These are phyloP conservation scores for Kuraishia piskuri DNA, from an alignment of 805 yeast genomes.

Conservation along the genomic window DNA sequence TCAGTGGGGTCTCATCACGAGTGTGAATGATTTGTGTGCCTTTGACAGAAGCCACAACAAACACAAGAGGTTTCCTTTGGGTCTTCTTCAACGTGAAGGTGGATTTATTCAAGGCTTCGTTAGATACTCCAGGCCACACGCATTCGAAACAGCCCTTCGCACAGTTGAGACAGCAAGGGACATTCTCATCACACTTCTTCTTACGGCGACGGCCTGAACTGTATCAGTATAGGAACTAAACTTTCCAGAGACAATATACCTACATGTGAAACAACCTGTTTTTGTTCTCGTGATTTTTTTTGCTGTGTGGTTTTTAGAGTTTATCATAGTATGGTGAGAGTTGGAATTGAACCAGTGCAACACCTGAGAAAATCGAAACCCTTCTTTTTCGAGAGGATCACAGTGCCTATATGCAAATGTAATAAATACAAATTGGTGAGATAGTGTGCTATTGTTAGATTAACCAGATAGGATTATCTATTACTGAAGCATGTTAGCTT, in stretches of 20 bases:
- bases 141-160: slow-evolving; percentile 10
- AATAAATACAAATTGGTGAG: neutral
- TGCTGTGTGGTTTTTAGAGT: neutral
- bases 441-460: neutral
- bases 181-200: slow-evolving; percentile 48
- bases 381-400: too few relatives aligned
- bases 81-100: neutral
- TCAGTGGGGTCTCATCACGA: neutral
- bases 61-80: neutral
- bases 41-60: neutral
- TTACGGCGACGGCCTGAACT: slow-evolving; percentile 22
- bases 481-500: neutral
- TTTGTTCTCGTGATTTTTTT: slow-evolving; percentile 1
- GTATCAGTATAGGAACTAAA: neutral
- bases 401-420: neutral
- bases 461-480: neutral
- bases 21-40: neutral
- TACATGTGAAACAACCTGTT: slow-evolving; percentile 4
- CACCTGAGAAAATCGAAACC: neutral
- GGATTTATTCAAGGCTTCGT: neutral
- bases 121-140: neutral
- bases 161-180: slow-evolving; percentile 43
- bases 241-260: neutral
- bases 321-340: neutral
- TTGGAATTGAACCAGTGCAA: too few relatives aligned